Evolutionary conservation across 106 monocot genomes (phyloP), one percentile per base, ranked within the genome.

Genomic region (Dendrobium catenatum): DNA sequence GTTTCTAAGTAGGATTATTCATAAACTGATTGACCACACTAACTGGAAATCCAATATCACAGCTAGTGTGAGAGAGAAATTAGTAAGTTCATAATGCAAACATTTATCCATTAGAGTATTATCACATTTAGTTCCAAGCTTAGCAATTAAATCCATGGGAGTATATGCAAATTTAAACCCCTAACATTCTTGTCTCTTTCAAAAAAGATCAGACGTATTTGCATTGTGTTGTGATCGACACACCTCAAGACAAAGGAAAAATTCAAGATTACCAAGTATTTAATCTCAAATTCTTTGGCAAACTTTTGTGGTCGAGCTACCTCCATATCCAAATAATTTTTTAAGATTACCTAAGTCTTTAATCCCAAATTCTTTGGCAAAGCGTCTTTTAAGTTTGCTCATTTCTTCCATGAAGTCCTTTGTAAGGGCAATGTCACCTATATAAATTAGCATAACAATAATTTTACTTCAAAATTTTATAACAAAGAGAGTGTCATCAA

Each of bases 11-110:
- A 3, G 81, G 72, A 55, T 42, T 48, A 72, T 68, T 61, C 85
- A 85, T 85, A 40, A 33, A 86, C 20, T 77, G 72, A 33, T 78
- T 82, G 20, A 86, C 68, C 0, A 79, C 47, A 74, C 79, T 82
- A 33, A 82, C 46, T 0, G 64, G 42, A 79, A 79, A 44, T 17
- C 43, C 17, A n/a, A 74, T 72, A 54, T 83, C 58, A 22, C 17
- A 77, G 20, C 48, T 64, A 16, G 85, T 78, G 56, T 79, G 76
- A 72, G 2, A 82, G 55, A 18, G 81, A 85, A 0, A 79, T 79
- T 24, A 86, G 18, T 42, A 37, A 82, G 68, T 18, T 73, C 56
- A 31, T 74, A 72, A 26, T 78, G 78, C 42, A 67, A 17, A 15
- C 68, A 51, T 41, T 41, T 72, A 55, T 80, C 22, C 13, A 58